Base-by-base conservation (phyloP, 495 filamentous ascomycete species). In the Penicillium coprophilum region DNA sequence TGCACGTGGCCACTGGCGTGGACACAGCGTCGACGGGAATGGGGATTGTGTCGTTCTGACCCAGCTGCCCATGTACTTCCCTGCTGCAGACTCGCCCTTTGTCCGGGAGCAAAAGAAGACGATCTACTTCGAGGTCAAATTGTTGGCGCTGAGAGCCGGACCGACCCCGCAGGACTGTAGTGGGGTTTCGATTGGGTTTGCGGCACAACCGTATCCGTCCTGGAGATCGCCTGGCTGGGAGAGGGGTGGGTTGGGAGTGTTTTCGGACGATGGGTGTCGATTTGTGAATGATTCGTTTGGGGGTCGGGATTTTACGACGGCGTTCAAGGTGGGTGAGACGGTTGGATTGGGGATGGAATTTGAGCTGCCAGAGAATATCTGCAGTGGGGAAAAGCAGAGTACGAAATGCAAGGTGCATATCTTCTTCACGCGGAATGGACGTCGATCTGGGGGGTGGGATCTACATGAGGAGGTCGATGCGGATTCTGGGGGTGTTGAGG, bases 161-260 rank as follows among this genome's bases (percentile, higher is more conserved):
- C 68, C 67, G 7, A 68, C 36, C 40, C 17, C 58, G 56, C 3
- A 54, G 61, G 2, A 76, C 78, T 57, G 82, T 24, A 82, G 85
- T 51, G 79, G 84, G 9, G 70, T 96, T 12, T 85, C 90, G 0
- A 69, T 97, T 9, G 93, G 93, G 5, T 96, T 86, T 71, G 75
- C 76, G 1, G 91, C 88, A 1, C 82, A 85, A 46, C 93, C 93
- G 19, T 96, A 96, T 70, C 93, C 93, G 0, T 78, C 81, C 0
- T 97, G 91, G 81, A 82, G 93, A 40, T 81, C 94, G 53, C 93
- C 93, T 0, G 93, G 93, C 2, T 97, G 93, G 93, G 87, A 97
- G 66, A 77, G 92, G 28, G 92, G 83, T 2, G 89, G 86, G 44
- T 64, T 96, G n/a, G 93, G 81, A 7, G 86, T 97, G 11, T 94